Percentiles rank a stretch among this genome's conserved stretches.
phyloP scores from a whole-genome alignment of 2,329 filamentous ascomycete genomes.

The Tetracladium maxilliforme region DNA sequence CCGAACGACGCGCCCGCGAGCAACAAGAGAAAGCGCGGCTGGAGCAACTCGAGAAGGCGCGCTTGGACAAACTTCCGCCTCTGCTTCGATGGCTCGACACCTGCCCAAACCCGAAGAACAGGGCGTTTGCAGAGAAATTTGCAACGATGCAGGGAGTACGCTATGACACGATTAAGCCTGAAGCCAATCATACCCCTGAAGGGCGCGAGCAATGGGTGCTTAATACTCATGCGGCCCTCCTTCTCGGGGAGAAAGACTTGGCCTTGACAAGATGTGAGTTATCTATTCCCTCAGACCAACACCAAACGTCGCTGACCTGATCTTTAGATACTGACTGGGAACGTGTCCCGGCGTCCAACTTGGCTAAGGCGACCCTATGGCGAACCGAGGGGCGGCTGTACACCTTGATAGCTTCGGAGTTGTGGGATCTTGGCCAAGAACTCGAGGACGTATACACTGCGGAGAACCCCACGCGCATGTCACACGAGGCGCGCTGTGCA shows the following conservation, averaged over 20 bases:
- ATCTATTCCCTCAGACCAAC: conserved; percentile 1
- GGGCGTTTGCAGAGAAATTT: conserved; percentile 37
- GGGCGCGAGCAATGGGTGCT: conserved; percentile 54
- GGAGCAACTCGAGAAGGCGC: conserved; percentile 29
- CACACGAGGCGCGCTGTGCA: no score
- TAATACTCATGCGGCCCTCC: conserved; percentile 47
- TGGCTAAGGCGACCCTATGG: conserved; percentile 47
- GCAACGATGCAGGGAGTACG: conserved; percentile 42
- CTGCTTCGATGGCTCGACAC: conserved; percentile 45
- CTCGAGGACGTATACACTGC: conserved; percentile 31
- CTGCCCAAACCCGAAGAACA: conserved; percentile 32
- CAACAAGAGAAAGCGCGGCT: conserved; percentile 4
- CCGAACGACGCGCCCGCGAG: conserved; percentile 22
- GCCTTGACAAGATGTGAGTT: conserved; percentile 41
- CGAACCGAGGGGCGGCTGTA: conserved; percentile 40
- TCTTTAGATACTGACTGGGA: conserved; percentile 42
- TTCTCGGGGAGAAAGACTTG: conserved; percentile 50
- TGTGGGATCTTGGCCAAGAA: conserved; percentile 37
- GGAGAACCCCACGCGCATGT: conserved; percentile 13
- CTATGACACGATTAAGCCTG: conserved; percentile 45
- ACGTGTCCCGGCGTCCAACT: conserved; percentile 31
- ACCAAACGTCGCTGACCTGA: conserved; percentile 4
- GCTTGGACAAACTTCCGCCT: conserved; percentile 41
- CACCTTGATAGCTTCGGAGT: conserved; percentile 30
- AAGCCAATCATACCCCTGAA: conserved; percentile 32